Evolutionary conservation across 805 yeast genomes (phyloP).

Genomic region (Candida tallmaniae): DNA sequence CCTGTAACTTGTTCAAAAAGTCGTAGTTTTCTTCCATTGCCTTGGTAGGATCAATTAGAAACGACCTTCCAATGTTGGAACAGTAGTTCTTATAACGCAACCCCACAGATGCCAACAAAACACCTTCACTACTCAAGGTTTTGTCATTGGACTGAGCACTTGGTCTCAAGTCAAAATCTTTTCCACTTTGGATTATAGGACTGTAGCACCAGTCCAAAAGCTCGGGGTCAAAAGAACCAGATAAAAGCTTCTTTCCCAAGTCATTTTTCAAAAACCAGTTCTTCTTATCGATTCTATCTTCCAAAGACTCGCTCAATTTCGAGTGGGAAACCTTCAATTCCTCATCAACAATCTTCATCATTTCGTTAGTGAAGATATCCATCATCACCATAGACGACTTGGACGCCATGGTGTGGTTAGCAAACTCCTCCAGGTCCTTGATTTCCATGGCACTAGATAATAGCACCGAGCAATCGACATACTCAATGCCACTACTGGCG

Average conservation of each 20-base stretch:
- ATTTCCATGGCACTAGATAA: slow-evolving; percentile 56
- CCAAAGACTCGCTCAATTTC: slow-evolving; percentile 69
- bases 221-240: slow-evolving; percentile 56
- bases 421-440: slow-evolving; percentile 78
- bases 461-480: slow-evolving; percentile 48
- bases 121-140: slow-evolving; percentile 63
- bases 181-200: slow-evolving; percentile 88
- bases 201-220: slow-evolving; percentile 90
- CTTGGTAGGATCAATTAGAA: slow-evolving; percentile 81
- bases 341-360: slow-evolving; percentile 84
- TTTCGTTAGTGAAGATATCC: slow-evolving; percentile 79
- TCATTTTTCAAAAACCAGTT: slow-evolving; percentile 56
- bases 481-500: slow-evolving; percentile 25
- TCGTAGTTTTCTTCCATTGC: slow-evolving; percentile 78
- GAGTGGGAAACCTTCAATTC: slow-evolving; percentile 72
- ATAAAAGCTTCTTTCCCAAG: slow-evolving; percentile 51
- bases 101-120: slow-evolving; percentile 79
- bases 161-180: slow-evolving; percentile 76
- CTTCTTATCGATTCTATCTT: slow-evolving; percentile 71
- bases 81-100: slow-evolving; percentile 85
- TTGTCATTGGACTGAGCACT: slow-evolving; percentile 72
- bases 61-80: slow-evolving; percentile 83
- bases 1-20: slow-evolving; percentile 65
- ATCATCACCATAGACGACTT: slow-evolving; percentile 74
- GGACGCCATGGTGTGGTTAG: slow-evolving; percentile 62